phyloP scores from a whole-genome alignment of 495 filamentous ascomycete species.

The Tetracladium marchalianum region DNA sequence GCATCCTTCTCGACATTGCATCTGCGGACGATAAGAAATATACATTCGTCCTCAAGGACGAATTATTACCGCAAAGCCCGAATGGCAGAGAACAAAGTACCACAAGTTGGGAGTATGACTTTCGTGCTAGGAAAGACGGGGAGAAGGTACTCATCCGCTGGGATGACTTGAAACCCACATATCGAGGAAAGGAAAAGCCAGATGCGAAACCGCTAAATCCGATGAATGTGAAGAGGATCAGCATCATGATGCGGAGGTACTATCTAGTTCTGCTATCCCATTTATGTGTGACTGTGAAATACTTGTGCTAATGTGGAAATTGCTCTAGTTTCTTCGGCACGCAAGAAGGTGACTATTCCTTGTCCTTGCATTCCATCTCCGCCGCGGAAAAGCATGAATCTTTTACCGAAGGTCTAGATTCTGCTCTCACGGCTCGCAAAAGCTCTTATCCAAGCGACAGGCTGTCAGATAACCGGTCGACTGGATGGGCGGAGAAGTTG shows the following conservation, averaged over 20 bases:
- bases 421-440: background rate
- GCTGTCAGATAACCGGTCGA: no score
- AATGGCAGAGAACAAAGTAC: slow-evolving; percentile 56
- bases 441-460: no score
- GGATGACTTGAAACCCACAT: slow-evolving; percentile 57
- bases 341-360: slow-evolving; percentile 57
- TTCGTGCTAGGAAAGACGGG: slow-evolving; percentile 18
- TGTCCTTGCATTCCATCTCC: slow-evolving; percentile 44
- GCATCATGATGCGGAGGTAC: slow-evolving; percentile 72
- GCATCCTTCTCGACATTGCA: slow-evolving; percentile 27
- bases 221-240: slow-evolving; percentile 50
- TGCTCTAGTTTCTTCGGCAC: slow-evolving; percentile 60
- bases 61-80: slow-evolving; percentile 38
- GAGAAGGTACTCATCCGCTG: slow-evolving; percentile 42
- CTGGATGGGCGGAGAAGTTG: no score
- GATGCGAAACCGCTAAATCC: slow-evolving; percentile 45
- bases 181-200: slow-evolving; percentile 54
- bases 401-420: background rate
- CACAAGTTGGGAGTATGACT: slow-evolving; percentile 47
- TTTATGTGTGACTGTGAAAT: background rate
- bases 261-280: background rate
- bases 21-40: slow-evolving; percentile 45
- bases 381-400: slow-evolving; percentile 19
- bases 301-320: background rate
- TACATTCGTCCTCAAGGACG: slow-evolving; percentile 65